These are phyloP conservation scores for Thozetella sp. DNA, from an alignment of 495 filamentous ascomycete species.

Conservation along the genomic window DNA sequence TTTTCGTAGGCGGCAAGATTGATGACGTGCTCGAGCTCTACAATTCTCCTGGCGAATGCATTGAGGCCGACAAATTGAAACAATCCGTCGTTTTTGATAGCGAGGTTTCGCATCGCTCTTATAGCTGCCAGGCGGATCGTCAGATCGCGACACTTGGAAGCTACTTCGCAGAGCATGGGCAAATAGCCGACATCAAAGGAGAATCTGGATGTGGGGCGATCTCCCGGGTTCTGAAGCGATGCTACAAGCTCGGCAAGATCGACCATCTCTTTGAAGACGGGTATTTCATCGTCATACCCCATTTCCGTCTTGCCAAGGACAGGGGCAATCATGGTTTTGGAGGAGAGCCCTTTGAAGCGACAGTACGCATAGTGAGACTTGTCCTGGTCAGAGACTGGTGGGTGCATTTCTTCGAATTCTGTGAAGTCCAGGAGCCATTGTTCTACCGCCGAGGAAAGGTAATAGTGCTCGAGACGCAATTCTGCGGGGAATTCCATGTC, in stretches of 20 bases:
- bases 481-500: no score
- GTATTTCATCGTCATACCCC: no score
- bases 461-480: no score
- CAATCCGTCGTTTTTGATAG: not conserved
- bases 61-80: not conserved
- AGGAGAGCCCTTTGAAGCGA: no score
- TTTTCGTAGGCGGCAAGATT: not conserved
- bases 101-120: not conserved
- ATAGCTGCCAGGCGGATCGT: not conserved
- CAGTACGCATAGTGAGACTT: no score
- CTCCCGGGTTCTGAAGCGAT: not conserved
- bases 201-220: not conserved
- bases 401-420: no score
- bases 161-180: not conserved
- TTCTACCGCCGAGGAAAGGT: no score
- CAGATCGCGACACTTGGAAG: not conserved
- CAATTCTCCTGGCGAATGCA: not conserved
- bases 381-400: no score
- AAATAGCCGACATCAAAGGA: not conserved
- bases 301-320: no score
- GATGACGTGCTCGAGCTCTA: not conserved
- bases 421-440: no score
- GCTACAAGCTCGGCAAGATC: not conserved
- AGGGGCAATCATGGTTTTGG: no score
- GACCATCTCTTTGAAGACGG: not conserved